Conservation (phyloP, 768 basidiomycete species). For the Leccinum subgranulosum region DNA sequence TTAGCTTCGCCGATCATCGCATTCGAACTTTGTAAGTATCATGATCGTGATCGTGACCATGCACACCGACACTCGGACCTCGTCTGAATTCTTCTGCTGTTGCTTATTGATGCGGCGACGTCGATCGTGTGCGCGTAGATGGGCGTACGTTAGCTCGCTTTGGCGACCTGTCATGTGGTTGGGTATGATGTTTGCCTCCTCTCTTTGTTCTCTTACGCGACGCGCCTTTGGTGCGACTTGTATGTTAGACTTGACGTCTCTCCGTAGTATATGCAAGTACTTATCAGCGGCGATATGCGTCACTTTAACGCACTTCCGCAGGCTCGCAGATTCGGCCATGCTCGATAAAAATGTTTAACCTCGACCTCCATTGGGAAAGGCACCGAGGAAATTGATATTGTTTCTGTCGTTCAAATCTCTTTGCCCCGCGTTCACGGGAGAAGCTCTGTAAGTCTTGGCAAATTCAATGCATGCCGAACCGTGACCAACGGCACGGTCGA, state of each 20-base stretch:
- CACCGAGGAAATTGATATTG: not conserved
- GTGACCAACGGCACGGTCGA: not conserved
- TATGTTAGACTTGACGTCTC: not conserved
- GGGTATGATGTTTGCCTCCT: not conserved
- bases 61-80: not conserved
- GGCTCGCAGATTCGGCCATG: not conserved
- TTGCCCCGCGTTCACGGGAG: not conserved
- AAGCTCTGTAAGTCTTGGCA: conserved; percentile 3
- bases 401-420: conserved; percentile 6
- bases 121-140: not conserved
- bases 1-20: conserved; percentile 21
- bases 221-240: not conserved
- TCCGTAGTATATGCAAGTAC: not conserved
- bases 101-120: not conserved
- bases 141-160: not conserved
- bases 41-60: not conserved
- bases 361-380: conserved; percentile 12
- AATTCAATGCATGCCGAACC: not conserved
- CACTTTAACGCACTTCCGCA: not conserved
- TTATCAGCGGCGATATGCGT: not conserved
- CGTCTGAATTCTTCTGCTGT: not conserved
- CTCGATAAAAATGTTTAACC: not conserved
- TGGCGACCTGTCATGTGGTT: not conserved
- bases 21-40: not conserved
- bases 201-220: not conserved